Conservation (phyloP, 2,329 filamentous ascomycete species). For the Rosellinia necatrix region DNA sequence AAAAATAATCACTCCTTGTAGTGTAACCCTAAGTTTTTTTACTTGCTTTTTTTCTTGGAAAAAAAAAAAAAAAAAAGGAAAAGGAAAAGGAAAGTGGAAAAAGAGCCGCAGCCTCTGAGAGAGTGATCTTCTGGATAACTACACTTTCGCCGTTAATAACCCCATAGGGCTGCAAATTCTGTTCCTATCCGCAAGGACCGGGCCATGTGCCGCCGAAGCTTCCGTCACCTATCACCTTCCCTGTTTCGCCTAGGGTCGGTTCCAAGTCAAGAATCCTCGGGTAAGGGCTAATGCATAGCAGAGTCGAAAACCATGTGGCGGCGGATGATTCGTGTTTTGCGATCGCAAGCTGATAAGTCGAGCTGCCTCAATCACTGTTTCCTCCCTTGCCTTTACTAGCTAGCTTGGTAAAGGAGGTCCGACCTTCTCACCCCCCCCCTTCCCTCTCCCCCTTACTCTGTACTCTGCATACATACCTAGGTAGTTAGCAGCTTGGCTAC, state of each 20-base stretch:
- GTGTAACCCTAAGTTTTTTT: too few species aligned
- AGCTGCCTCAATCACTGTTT: slow-evolving; percentile 3
- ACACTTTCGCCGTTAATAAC: too few species aligned
- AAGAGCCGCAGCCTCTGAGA: too few species aligned
- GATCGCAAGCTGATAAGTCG: slow-evolving; percentile 24
- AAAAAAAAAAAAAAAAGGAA: too few species aligned
- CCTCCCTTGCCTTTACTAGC: neutral
- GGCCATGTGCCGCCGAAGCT: slow-evolving; percentile 26
- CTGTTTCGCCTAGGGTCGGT: slow-evolving; percentile 14
- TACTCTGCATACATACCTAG: neutral
- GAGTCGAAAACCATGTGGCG: slow-evolving; percentile 18
- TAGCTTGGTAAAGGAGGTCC: too few species aligned
- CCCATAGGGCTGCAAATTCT: slow-evolving; percentile 9
- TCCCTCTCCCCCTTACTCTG: neutral
- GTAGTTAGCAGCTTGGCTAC: too few species aligned
- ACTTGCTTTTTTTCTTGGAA: too few species aligned
- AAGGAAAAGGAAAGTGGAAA: too few species aligned
- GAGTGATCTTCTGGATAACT: too few species aligned
- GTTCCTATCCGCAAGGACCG: slow-evolving; percentile 15
- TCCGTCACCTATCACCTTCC: slow-evolving; percentile 16
- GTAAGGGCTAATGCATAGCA: slow-evolving; percentile 20
- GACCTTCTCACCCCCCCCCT: too few species aligned
- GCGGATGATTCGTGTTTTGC: slow-evolving; percentile 26
- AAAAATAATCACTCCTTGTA: too few species aligned
- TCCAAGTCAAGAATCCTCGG: slow-evolving; percentile 1